Percentiles rank a stretch among this genome's conserved stretches.
These are phyloP conservation scores for Pichia sp. DNA, from an alignment of 1,139 yeast genomes.

Conservation along the genomic window DNA sequence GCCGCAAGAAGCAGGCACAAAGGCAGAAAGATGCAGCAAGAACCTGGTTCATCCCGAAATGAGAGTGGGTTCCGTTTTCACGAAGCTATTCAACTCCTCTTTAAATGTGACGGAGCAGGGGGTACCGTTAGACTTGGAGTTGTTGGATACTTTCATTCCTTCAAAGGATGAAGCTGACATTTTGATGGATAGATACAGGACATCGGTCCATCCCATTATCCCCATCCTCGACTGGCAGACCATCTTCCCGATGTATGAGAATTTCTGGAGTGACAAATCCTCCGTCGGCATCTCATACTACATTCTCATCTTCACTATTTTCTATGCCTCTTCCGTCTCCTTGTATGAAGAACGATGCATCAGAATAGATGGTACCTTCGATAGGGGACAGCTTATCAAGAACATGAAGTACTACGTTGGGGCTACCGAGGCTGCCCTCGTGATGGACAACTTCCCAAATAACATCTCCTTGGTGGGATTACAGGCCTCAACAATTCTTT, in stretches of 20 bases:
- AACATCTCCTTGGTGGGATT: slow-evolving; percentile 20
- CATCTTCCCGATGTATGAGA: slow-evolving; percentile 22
- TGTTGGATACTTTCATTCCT: slow-evolving; percentile 20
- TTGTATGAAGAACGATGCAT: slow-evolving; percentile 23
- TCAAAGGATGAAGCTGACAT: slow-evolving; percentile 18
- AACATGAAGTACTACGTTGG: slow-evolving; percentile 20
- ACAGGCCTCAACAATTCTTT: slow-evolving; percentile 23
- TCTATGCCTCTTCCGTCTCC: slow-evolving; percentile 26
- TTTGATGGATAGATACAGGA: slow-evolving; percentile 21
- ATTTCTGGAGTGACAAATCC: slow-evolving; percentile 20
- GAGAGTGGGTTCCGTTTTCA: slow-evolving; percentile 23
- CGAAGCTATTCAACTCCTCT: slow-evolving; percentile 22
- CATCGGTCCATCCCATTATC: slow-evolving; percentile 24
- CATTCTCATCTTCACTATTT: slow-evolving; percentile 20
- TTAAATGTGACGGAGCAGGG: slow-evolving; percentile 12
- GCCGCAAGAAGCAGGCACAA: not conserved
- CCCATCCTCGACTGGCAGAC: slow-evolving; percentile 22
- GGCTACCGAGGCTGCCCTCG: slow-evolving; percentile 24
- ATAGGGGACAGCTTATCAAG: slow-evolving; percentile 3
- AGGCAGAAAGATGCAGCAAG: not conserved
- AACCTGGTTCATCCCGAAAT: slow-evolving; percentile 13
- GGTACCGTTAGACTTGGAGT: slow-evolving; percentile 12
- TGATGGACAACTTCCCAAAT: slow-evolving; percentile 24
- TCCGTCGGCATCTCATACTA: slow-evolving; percentile 19
- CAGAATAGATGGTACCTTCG: not conserved